phyloP scores from a whole-genome alignment of 1,284 basidiomycete species.

The Cystobasidium sp. region DNA sequence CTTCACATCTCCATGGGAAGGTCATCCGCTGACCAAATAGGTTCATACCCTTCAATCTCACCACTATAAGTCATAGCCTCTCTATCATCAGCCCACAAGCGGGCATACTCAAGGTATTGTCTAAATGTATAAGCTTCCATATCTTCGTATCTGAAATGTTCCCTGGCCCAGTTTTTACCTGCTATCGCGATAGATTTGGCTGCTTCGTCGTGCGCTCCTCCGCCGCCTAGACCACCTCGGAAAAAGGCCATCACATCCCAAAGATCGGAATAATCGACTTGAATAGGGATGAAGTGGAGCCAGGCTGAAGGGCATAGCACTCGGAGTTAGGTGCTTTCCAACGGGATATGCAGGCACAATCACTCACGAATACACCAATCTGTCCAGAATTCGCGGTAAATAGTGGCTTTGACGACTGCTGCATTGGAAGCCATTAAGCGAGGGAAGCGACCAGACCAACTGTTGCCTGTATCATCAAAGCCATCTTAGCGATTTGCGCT shows the following conservation, averaged over 20 bases:
- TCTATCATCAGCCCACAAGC: conserved; percentile 49
- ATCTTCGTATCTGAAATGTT: conserved; percentile 57
- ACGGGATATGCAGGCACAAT: conserved; percentile 34
- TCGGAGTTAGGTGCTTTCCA: conserved; percentile 36
- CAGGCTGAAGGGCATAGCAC: conserved; percentile 48
- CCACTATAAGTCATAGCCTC: conserved; percentile 19
- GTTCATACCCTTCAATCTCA: conserved; percentile 37
- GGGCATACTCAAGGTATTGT: conserved; percentile 41
- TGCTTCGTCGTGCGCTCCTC: conserved; percentile 59
- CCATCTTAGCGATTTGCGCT: no score
- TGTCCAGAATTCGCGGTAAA: conserved; percentile 65
- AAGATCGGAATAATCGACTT: conserved; percentile 60
- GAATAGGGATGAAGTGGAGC: conserved; percentile 56
- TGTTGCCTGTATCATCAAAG: conserved; percentile 43
- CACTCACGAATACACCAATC: conserved; percentile 43
- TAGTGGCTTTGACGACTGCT: conserved; percentile 67
- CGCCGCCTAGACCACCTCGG: conserved; percentile 56
- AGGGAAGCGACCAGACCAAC: conserved; percentile 45
- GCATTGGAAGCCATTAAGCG: conserved; percentile 68
- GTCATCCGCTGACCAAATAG: conserved; percentile 21
- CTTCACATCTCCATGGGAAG: not conserved
- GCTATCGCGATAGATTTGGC: conserved; percentile 59
- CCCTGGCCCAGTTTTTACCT: conserved; percentile 58
- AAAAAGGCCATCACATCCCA: conserved; percentile 62
- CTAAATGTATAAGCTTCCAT: conserved; percentile 57